These are phyloP conservation scores for Pyrenophora tritici-repentis DNA, from an alignment of 2,329 filamentous ascomycete species.

Conservation along the genomic window DNA sequence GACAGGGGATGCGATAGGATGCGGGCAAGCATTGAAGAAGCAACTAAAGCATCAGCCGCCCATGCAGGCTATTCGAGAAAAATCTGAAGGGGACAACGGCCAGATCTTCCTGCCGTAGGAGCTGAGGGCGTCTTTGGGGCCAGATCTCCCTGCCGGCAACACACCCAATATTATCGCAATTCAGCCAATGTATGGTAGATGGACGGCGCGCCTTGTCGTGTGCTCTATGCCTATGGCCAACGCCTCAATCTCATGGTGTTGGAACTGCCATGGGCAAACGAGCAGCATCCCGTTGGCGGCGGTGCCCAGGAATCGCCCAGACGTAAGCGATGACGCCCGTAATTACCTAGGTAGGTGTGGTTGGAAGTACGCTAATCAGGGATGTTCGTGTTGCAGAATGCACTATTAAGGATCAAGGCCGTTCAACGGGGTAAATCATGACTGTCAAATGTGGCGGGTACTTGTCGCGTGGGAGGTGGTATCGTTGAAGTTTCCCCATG, in stretches of 20 bases:
- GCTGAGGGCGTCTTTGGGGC: neutral
- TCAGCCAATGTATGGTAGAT: constrained; percentile 3
- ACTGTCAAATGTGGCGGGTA: neutral
- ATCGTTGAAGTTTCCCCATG: constrained; percentile 9
- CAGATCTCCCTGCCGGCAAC: constrained; percentile 1
- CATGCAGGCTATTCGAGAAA: neutral
- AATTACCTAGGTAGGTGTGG: neutral
- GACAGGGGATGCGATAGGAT: constrained; percentile 5
- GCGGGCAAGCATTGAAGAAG: constrained; percentile 12
- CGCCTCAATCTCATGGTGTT: constrained; percentile 4
- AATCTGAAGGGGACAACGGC: constrained; percentile 1
- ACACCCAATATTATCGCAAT: constrained; percentile 7
- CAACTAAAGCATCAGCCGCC: constrained; percentile 10
- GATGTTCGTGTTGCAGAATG: constrained; percentile 2
- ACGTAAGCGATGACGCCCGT: constrained; percentile 8
- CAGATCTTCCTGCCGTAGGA: constrained; percentile 2
- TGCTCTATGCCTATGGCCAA: neutral
- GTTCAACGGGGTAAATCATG: neutral
- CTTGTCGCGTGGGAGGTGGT: neutral
- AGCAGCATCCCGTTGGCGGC: constrained; percentile 8
- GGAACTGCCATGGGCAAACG: constrained; percentile 6
- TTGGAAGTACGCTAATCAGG: constrained; percentile 6
- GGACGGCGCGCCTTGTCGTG: neutral
- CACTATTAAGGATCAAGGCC: constrained; percentile 1
- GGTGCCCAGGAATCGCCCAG: constrained; percentile 9